phyloP scores from a whole-genome alignment of 1,139 yeast genomes.

The Blastobotrys persicus region DNA sequence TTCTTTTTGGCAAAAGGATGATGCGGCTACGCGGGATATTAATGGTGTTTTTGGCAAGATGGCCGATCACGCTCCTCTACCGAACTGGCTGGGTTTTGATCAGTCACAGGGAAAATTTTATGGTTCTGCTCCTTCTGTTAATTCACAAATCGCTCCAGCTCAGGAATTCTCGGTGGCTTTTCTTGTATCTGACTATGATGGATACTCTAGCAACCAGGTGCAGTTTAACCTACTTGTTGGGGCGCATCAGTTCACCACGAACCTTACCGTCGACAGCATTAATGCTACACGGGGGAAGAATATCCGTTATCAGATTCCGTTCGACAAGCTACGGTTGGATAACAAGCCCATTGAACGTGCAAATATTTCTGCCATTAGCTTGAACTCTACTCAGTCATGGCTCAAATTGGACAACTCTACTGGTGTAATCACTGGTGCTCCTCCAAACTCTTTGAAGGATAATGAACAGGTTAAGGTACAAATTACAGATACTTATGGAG shows the following conservation, averaged over 20 bases:
- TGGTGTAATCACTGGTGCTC: constrained; percentile 48
- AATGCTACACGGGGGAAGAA: constrained; percentile 64
- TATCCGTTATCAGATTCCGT: constrained; percentile 60
- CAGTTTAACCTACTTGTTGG: constrained; percentile 76
- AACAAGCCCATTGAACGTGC: constrained; percentile 45
- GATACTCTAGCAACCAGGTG: constrained; percentile 70
- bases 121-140: constrained; percentile 86
- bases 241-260: constrained; percentile 77
- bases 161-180: constrained; percentile 66
- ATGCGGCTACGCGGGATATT: constrained; percentile 33
- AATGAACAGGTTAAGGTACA: constrained; percentile 51
- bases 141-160: constrained; percentile 86
- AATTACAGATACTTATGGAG: constrained; percentile 61
- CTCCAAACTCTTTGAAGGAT: constrained; percentile 48
- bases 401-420: constrained; percentile 46
- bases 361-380: constrained; percentile 54
- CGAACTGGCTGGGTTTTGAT: constrained; percentile 78
- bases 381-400: constrained; percentile 53
- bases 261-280: constrained; percentile 43
- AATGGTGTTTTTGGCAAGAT: constrained; percentile 83
- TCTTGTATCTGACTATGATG: constrained; percentile 75
- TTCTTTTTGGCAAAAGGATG: constrained; percentile 50
- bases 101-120: constrained; percentile 58
- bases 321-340: constrained; percentile 59
- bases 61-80: constrained; percentile 78